These are phyloP conservation scores for Triglochin maritima DNA, from an alignment of 106 monocot genomes.

Conservation along the genomic window DNA sequence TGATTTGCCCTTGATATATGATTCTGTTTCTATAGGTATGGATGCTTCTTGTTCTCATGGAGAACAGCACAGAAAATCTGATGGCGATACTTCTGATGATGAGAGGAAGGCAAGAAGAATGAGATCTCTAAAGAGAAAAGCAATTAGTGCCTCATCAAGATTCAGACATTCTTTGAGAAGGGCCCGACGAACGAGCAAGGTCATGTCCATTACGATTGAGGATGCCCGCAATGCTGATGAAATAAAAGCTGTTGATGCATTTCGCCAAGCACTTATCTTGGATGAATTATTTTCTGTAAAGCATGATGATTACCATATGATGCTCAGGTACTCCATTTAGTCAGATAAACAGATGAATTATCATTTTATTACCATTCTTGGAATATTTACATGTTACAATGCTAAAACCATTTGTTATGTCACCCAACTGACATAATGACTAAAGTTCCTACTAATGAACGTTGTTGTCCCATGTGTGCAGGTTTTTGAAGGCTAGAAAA, in stretches of 20 bases:
- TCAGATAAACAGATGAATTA: not conserved
- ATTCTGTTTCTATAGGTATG: not conserved
- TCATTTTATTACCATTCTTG: too few relatives aligned
- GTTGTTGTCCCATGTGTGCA: too few relatives aligned
- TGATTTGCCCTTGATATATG: not conserved
- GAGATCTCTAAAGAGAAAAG: conserved; percentile 13
- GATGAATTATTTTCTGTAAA: conserved; percentile 15
- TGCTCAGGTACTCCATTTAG: conserved; percentile 10
- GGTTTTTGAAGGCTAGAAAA: not conserved
- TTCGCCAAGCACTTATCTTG: conserved; percentile 14
- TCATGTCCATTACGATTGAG: conserved; percentile 13
- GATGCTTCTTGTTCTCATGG: not conserved
- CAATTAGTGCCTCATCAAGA: conserved; percentile 13
- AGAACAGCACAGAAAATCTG: not conserved
- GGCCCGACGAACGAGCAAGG: conserved; percentile 10
- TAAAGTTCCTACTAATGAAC: not conserved
- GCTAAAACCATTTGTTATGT: too few relatives aligned
- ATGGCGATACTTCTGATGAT: conserved; percentile 7
- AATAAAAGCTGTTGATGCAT: conserved; percentile 17
- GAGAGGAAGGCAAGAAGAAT: conserved; percentile 12
- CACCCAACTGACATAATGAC: not conserved
- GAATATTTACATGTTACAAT: too few relatives aligned
- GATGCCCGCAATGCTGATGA: conserved; percentile 16
- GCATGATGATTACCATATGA: conserved; percentile 20
- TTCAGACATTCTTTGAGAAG: conserved; percentile 16